Evolutionary conservation across 1,284 basidiomycete species (phyloP).

Genomic region (Boletellus deceptivus): DNA sequence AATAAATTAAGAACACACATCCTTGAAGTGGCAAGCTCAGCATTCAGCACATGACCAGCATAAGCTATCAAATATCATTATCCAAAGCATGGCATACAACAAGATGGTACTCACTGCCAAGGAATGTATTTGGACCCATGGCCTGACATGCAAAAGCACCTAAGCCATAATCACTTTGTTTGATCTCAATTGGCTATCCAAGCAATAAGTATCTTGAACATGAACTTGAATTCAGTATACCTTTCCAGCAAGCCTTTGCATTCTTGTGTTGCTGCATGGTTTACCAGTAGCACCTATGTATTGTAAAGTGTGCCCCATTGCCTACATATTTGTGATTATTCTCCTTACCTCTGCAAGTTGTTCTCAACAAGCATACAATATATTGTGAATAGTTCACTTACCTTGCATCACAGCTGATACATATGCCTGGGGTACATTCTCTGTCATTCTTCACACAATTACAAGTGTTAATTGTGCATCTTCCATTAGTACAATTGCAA

Average conservation of each 20-base stretch:
- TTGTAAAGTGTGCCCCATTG: background rate
- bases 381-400: conserved; percentile 3
- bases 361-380: background rate
- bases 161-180: conserved; percentile 42
- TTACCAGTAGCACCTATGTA: conserved; percentile 14
- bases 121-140: conserved; percentile 40
- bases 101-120: conserved; percentile 41
- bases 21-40: conserved; percentile 33
- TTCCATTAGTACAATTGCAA: conserved; percentile 22
- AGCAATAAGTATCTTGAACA: background rate
- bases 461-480: conserved; percentile 14
- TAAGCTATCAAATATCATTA: conserved; percentile 45
- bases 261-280: conserved; percentile 25
- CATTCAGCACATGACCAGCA: conserved; percentile 51
- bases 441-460: conserved; percentile 13
- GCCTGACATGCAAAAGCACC: conserved; percentile 51
- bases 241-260: conserved; percentile 18
- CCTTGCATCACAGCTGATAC: conserved; percentile 27
- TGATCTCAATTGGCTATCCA: conserved; percentile 39
- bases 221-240: conserved; percentile 7
- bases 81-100: background rate
- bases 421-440: conserved; percentile 32
- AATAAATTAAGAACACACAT: conserved; percentile 4
- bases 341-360: conserved; percentile 22
- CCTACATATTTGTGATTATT: background rate